Conservation (phyloP, 129 eudicot species). For the Helichrysum umbraculigerum region DNA sequence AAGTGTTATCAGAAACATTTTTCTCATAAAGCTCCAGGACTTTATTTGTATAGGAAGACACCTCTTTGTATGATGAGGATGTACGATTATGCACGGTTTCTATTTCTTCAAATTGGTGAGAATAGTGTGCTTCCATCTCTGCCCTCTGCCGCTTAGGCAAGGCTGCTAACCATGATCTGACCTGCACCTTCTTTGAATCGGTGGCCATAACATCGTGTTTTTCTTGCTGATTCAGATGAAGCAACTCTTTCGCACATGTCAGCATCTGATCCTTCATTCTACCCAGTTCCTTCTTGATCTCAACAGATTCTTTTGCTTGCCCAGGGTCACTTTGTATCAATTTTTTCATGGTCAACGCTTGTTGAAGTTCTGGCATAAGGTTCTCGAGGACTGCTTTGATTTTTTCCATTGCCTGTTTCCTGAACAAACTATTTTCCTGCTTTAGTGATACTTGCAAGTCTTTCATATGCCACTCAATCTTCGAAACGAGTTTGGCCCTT, state of each 20-base stretch:
- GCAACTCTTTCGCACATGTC: background rate
- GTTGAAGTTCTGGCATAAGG: background rate
- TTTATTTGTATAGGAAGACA: background rate
- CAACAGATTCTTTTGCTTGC: conserved; percentile 1
- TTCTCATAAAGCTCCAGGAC: background rate
- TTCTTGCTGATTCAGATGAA: background rate
- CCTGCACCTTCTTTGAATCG: background rate
- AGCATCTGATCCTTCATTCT: background rate
- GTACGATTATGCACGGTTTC: background rate
- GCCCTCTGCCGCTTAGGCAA: conserved; percentile 1
- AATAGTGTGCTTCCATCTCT: background rate
- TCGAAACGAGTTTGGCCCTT: background rate
- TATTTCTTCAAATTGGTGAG: background rate
- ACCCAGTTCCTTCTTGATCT: background rate
- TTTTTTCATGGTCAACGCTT: background rate
- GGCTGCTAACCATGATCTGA: background rate
- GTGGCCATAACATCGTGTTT: background rate
- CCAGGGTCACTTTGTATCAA: background rate
- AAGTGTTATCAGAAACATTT: background rate
- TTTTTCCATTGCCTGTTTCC: background rate
- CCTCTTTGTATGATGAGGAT: background rate
- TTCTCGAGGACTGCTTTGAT: background rate
- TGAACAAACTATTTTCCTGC: background rate
- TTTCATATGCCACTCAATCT: background rate
- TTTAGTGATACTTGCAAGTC: background rate